A percentile compares a stretch with the other conserved stretches of the same genome.
Conservation (phyloP, 2,329 filamentous ascomycete species). For the Hymenoscyphus linearis region DNA sequence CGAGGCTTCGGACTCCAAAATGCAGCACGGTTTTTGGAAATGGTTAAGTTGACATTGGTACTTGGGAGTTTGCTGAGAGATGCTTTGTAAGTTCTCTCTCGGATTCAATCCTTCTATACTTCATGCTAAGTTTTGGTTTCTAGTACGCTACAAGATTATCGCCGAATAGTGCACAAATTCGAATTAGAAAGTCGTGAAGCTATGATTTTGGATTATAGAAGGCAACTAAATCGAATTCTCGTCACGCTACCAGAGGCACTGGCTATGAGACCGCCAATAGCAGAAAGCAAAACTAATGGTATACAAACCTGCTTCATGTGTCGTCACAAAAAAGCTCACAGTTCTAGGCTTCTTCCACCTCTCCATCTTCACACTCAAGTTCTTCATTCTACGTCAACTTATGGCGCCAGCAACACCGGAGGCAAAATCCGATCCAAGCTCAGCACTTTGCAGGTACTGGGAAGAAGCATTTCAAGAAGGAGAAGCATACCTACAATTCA, state of each 20-base stretch:
- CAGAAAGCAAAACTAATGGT: not conserved
- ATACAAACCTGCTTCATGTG: not conserved
- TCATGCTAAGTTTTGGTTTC: not conserved
- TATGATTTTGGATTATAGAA: conserved; percentile 25
- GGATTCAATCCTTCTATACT: not conserved
- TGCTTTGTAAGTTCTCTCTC: conserved; percentile 11
- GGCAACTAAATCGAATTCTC: conserved; percentile 7
- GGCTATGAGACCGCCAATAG: not conserved
- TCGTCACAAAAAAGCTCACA: not conserved
- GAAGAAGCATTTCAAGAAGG: conserved; percentile 10
- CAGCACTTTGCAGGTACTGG: conserved; percentile 10
- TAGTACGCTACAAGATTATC: conserved; percentile 13
- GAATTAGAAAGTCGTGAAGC: conserved; percentile 1
- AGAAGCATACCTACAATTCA: conserved; percentile 14
- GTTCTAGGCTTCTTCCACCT: conserved; percentile 36
- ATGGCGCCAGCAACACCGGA: conserved; percentile 42
- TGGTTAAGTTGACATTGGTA: conserved; percentile 13
- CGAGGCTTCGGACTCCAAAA: conserved; percentile 32
- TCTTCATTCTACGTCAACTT: conserved; percentile 39
- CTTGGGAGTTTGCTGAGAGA: conserved; percentile 8
- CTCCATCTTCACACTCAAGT: conserved; percentile 38
- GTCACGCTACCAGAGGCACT: conserved; percentile 18
- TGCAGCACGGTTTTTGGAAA: conserved; percentile 33
- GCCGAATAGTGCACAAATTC: conserved; percentile 3
- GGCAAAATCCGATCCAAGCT: conserved; percentile 36